Percentiles rank a stretch among this genome's conserved stretches.
These are phyloP conservation scores for Oryza coarctata DNA, from an alignment of 176 grass and related monocot genomes.

Conservation along the genomic window DNA sequence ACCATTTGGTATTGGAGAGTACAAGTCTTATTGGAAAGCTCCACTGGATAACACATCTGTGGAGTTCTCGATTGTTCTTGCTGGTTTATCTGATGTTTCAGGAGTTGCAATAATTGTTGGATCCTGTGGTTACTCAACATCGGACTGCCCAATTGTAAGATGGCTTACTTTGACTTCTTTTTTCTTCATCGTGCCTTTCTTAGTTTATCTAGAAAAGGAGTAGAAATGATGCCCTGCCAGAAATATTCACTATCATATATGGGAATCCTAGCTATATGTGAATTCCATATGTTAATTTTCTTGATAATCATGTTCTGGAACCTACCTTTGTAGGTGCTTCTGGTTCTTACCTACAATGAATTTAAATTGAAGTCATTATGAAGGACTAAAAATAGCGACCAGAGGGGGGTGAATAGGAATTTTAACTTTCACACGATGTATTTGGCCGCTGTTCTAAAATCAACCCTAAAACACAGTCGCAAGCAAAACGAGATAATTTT, in stretches of 20 bases:
- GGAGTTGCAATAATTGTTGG: constrained; percentile 86
- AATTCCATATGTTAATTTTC: not conserved
- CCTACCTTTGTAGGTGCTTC: not conserved
- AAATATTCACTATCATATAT: constrained; percentile 10
- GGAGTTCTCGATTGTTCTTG: constrained; percentile 93
- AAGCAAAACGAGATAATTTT: too few species aligned
- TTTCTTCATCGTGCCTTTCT: constrained; percentile 17
- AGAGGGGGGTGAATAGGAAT: too few species aligned
- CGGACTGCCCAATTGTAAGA: constrained; percentile 91
- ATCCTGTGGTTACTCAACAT: constrained; percentile 81
- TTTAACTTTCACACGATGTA: too few species aligned
- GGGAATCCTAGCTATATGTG: not conserved
- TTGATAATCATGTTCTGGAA: not conserved
- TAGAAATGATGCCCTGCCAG: not conserved
- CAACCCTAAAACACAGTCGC: too few species aligned
- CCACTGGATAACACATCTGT: constrained; percentile 51
- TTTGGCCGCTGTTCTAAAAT: too few species aligned
- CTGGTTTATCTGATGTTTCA: constrained; percentile 85
- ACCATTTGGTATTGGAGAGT: constrained; percentile 73
- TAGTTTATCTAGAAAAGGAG: constrained; percentile 15
- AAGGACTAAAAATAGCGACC: too few species aligned
- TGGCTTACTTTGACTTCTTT: constrained; percentile 7
- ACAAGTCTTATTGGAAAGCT: constrained; percentile 85
- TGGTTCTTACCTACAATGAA: not conserved
- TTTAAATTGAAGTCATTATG: constrained; percentile 18